Conservation (phyloP, 2,329 filamentous ascomycete genomes). For the Magnaporthiopsis rhizophila region DNA sequence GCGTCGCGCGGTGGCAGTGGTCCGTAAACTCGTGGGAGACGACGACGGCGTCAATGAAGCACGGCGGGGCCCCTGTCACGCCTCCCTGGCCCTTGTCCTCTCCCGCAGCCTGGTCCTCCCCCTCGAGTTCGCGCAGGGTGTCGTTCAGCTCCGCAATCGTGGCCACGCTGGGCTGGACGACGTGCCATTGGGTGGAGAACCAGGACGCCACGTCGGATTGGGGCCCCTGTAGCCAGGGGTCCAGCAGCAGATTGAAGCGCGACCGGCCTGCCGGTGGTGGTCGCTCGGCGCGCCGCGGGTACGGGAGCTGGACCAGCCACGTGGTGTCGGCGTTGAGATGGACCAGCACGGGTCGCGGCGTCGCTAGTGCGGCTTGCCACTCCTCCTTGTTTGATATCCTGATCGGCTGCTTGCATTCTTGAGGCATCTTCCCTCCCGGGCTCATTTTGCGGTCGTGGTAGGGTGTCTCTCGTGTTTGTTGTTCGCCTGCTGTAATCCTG, state of each 20-base stretch:
- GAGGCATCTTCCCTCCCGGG: neutral
- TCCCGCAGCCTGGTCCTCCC: neutral
- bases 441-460: neutral
- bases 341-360: conserved; percentile 39
- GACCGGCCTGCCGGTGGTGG: conserved; percentile 32
- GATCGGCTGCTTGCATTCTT: neutral
- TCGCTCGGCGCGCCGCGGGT: conserved; percentile 31
- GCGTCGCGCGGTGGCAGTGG: conserved; percentile 55
- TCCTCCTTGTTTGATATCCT: conserved; percentile 9
- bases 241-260: conserved; percentile 57
- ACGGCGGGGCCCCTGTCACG: conserved; percentile 10
- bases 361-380: conserved; percentile 13
- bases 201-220: conserved; percentile 56
- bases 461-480: neutral
- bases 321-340: conserved; percentile 61
- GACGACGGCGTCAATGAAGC: conserved; percentile 48
- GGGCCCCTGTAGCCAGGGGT: conserved; percentile 56
- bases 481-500: no score
- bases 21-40: conserved; percentile 62
- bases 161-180: conserved; percentile 42
- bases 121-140: conserved; percentile 41
- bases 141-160: conserved; percentile 47
- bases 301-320: conserved; percentile 59
- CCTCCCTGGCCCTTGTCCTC: neutral
- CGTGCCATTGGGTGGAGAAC: conserved; percentile 60